Base-by-base conservation (phyloP, 495 filamentous ascomycete species). In the Pseudoneurospora amorphoporcata region DNA sequence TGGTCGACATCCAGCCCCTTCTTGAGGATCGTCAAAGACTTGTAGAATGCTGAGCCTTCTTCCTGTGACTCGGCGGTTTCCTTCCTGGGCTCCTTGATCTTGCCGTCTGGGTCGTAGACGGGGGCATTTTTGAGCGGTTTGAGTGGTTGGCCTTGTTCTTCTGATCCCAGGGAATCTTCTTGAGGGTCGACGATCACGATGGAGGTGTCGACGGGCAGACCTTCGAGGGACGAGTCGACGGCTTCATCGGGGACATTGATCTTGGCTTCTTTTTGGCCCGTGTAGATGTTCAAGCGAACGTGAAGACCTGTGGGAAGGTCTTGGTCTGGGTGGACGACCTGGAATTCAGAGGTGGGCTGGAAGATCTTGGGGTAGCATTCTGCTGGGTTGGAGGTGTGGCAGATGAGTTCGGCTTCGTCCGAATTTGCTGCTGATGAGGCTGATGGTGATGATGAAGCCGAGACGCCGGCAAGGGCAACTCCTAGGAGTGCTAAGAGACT, bases 301-400 rank as follows among this genome's bases (percentile, higher is more conserved):
- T 92, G 90, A 0, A 92, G 82, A 8, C 90, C 90, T 0, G 81
- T 77, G 0, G 90, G 90, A 8, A 92, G 76, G 38, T 89, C 86
- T 76, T 92, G 90, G 77, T 90, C 90, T 40, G 86, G 84, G 68
- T 83, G 85, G 41, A 92, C 83, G 29, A 82, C 74, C 73, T 91
- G 88, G 76, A 91, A 92, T 45, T 89, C 82, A 65, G 87, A 75
- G 0, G 88, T 92, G 1, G 90, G 81, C 37, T 85, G 82, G 73
- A 92, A 92, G 45, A 88, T 72, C 71, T 83, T 84, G 29, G 90
- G 89, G 75, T 92, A 91, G 77, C 90, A 92, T 40, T 88, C 87
- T 39, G 83, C 80, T 1, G 85, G 81, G 75, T 89, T 82, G 39
- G 81, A 77, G 23, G 86, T 87, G 74, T 90, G 88, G 72, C 90